A percentile compares a stretch with the other conserved stretches of the same genome.
These are phyloP conservation scores for Fusarium euwallaceae DNA, from an alignment of 2,329 filamentous ascomycete genomes.

Conservation along the genomic window DNA sequence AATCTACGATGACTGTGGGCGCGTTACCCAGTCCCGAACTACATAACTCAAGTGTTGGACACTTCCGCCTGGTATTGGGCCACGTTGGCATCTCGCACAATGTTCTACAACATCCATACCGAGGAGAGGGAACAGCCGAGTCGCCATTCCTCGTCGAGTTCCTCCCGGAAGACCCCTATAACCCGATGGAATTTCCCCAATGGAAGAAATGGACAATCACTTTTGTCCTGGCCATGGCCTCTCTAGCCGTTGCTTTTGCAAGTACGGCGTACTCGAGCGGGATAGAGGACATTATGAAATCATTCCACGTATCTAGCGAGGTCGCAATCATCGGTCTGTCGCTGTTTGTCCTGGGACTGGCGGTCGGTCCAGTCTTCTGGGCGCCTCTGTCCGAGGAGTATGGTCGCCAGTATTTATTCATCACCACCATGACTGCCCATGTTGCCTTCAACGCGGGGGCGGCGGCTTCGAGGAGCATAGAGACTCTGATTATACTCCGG, in stretches of 20 bases:
- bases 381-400: slow-evolving; percentile 81
- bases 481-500: slow-evolving; percentile 79
- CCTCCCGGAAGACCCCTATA: not conserved
- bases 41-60: not conserved
- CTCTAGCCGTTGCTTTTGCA: not conserved
- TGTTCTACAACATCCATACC: not conserved
- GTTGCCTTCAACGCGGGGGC: slow-evolving; percentile 83
- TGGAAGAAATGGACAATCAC: slow-evolving; percentile 2
- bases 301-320: slow-evolving; percentile 22
- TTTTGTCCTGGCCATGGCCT: not conserved
- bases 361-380: slow-evolving; percentile 79
- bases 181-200: not conserved
- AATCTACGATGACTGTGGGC: not conserved
- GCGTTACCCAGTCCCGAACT: not conserved
- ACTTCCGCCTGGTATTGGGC: not conserved
- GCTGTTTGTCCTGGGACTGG: slow-evolving; percentile 51
- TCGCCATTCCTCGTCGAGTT: slow-evolving; percentile 1
- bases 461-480: slow-evolving; percentile 79
- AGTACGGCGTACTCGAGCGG: not conserved
- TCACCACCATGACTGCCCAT: slow-evolving; percentile 71
- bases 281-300: not conserved
- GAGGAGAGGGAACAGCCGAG: not conserved
- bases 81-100: not conserved
- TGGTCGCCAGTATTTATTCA: slow-evolving; percentile 71
- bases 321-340: slow-evolving; percentile 32